Conservation (phyloP, 257 asterid species). For the Paulownia fortunei region DNA sequence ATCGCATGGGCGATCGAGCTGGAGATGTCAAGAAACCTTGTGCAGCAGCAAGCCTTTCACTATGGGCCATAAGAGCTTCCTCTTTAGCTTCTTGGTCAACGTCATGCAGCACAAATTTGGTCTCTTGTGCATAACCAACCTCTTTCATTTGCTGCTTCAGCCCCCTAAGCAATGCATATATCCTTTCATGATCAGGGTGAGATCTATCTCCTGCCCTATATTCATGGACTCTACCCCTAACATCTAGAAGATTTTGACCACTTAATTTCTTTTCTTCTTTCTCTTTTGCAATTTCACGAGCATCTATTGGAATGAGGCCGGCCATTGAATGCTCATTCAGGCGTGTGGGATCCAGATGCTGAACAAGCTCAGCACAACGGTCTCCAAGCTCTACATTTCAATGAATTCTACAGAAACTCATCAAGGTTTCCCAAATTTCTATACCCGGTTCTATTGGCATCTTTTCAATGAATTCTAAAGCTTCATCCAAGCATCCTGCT, state of each 20-base stretch:
- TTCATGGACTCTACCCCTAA: conserved; percentile 66
- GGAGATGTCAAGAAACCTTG: conserved; percentile 75
- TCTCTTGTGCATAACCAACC: conserved; percentile 72
- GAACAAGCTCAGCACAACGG: conserved; percentile 67
- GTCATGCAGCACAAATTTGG: conserved; percentile 85
- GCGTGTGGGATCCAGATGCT: conserved; percentile 63
- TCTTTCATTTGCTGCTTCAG: conserved; percentile 83
- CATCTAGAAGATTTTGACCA: conserved; percentile 62
- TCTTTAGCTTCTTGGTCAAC: conserved; percentile 82
- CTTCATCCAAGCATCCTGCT: conserved; percentile 78
- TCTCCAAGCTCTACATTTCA: conserved; percentile 80
- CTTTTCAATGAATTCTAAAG: conserved; percentile 73
- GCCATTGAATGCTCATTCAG: conserved; percentile 67
- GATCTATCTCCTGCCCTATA: conserved; percentile 90
- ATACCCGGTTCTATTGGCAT: conserved; percentile 65
- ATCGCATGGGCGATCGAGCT: conserved; percentile 65
- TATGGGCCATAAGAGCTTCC: conserved; percentile 87
- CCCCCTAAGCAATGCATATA: conserved; percentile 63
- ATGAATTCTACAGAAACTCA: conserved; percentile 72
- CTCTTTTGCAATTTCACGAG: conserved; percentile 55
- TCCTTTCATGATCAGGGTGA: conserved; percentile 66
- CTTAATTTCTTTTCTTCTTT: conserved; percentile 55
- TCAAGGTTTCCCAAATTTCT: conserved; percentile 71
- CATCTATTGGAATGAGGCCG: conserved; percentile 64
- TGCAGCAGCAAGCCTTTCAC: conserved; percentile 90